Evolutionary conservation across 257 asterid genomes (phyloP), one percentile per base, ranked within the genome.

Genomic region (Nicotiana knightiana): DNA sequence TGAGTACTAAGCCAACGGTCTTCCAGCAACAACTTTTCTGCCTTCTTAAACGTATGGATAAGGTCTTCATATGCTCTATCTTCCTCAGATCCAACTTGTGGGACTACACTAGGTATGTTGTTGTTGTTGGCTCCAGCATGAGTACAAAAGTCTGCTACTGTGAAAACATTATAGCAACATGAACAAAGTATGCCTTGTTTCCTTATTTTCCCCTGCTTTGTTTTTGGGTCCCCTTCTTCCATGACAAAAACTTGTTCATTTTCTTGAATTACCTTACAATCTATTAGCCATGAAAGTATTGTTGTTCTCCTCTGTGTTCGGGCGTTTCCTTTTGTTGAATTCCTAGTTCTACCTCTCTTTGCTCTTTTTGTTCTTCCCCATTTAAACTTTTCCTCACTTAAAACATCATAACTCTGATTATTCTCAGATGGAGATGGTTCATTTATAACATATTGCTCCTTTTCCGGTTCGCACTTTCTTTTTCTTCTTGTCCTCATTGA

Each of bases 271-370:
- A 73, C 59, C 15, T 81, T 77, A 4, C 71, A 73, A 48, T 91
- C 90, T 33, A 91, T 82, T 15, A 90, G 85, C 96, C 95, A 91
- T 11, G 92, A 85, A 30, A 85, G 59, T 33, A 91, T 81, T 37
- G 89, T 91, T 53, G 88, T 84, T 81, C 58, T 83, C 79, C 21
- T 86, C 32, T 59, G 64, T n/a, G 3, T 51, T 30, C 67, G 35
- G 6, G 17, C 61, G 51, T 54, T 73, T 15, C 53, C 77, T 13
- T 54, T n/a, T 2, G 58, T 17, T 24, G 53, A 65, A 17, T 61
- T 85, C 55, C 32, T 35, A 5, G 39, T 84, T 6, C 81, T 65
- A 24, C 73, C 5, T 11, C 13, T n/a, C 5, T 5, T 30, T 70
- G n/a, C 77, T n/a, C 12, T 21, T 39, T 39, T 39, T 5, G 35